Base-by-base conservation (phyloP, 306 rosid species). In the Cyclanthera cordifolia region DNA sequence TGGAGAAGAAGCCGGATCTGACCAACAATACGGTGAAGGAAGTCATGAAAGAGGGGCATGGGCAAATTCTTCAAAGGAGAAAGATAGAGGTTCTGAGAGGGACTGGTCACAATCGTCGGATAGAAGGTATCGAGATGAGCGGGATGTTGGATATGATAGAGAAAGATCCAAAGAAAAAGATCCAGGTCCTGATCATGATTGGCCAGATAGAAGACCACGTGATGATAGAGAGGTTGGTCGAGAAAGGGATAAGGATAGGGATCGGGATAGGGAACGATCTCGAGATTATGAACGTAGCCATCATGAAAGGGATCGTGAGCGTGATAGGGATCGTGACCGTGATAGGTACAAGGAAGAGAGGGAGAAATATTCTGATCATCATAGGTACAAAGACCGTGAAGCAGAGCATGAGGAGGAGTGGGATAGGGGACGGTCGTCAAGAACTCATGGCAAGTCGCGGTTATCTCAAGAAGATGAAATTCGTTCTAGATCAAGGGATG, bases 21-120 rank as follows among this genome's bases (percentile, higher is more conserved):
- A 94, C 56, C 96, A 94, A 69, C 95, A 86, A 52, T 90, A 90
- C 72, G 96, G 96, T 37, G 99, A 90, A 76, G 95, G 67, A 39
- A 83, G 82, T 80, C 96, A 87, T 82, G 98, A 93, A 32, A 83
- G 95, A 82, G 84, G 73, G 20, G 94, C 85, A 19, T 85, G 99
- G 99, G 84, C 88, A 23, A 91, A 85, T 82, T 70, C 89, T 67
- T 51, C 69, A 69, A 90, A 88, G 84, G 97, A 94, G 67, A 94
- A 90, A 80, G 99, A 93, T 79, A 83, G 91, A 79, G 98, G 89
- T 49, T 89, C 97, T 0, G 98, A 93, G 58, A 80, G 93, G 82
- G 98, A 89, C 73, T 87, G 95, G 96, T 87, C 99, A 43, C 97
- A 93, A 72, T 78, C 96, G 24, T 93, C 99, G 70, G 97, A 90